Evolutionary conservation across 192 early-diverging fungal species (phyloP).

Genomic region (Haplosporangium gracile): DNA sequence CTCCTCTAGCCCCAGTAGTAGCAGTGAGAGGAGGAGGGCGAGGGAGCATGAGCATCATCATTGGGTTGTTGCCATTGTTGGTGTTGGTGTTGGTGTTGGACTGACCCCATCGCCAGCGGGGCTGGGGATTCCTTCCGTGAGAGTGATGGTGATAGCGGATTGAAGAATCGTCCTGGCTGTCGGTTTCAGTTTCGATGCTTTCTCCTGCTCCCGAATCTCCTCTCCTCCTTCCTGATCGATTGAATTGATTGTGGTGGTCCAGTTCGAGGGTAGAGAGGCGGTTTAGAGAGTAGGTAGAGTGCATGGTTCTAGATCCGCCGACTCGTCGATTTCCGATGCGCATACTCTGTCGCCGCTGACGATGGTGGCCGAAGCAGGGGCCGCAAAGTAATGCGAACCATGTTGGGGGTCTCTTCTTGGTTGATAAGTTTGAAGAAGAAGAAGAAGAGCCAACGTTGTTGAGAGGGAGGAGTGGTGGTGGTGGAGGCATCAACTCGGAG

Average conservation of each 20-base stretch:
- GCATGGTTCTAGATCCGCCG: not conserved
- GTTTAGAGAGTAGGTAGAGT: not conserved
- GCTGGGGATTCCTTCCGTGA: not conserved
- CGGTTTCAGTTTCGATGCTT: not conserved
- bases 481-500: not conserved
- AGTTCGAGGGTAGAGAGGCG: not conserved
- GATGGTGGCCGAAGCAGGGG: not conserved
- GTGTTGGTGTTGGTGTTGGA: not conserved
- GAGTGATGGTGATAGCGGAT: not conserved
- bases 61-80: not conserved
- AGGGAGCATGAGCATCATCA: not conserved
- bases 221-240: not conserved
- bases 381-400: not conserved
- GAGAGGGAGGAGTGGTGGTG: not conserved
- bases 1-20: not conserved
- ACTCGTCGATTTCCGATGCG: not conserved
- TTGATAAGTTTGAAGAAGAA: not conserved
- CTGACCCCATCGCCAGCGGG: constrained; percentile 2
- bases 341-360: not conserved
- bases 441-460: not conserved
- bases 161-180: not conserved
- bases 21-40: not conserved
- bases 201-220: not conserved
- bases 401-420: not conserved
- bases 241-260: not conserved